Conservation (phyloP, 192 early-diverging fungal species). For the Coemansia sp. region DNA sequence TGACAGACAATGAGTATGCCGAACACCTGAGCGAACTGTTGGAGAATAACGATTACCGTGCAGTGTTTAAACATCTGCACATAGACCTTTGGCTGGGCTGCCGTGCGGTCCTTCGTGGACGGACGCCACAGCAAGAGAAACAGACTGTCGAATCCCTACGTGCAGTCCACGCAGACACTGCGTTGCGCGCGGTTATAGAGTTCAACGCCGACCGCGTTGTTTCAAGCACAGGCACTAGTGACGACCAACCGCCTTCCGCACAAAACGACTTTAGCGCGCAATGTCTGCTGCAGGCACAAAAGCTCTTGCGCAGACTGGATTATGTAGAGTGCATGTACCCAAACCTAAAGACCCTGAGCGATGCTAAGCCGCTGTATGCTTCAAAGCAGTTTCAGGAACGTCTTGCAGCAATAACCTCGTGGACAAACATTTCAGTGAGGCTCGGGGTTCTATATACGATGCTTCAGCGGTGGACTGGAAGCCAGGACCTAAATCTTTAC, state of each 20-base stretch:
- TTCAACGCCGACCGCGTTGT: constrained; percentile 57
- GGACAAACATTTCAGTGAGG: constrained; percentile 70
- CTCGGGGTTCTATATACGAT: constrained; percentile 72
- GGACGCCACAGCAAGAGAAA: constrained; percentile 65
- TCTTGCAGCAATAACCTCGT: constrained; percentile 72
- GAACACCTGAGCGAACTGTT: constrained; percentile 25
- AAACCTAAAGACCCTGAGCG: constrained; percentile 60
- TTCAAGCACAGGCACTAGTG: background rate
- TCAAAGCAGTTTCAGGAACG: constrained; percentile 66
- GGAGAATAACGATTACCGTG: constrained; percentile 41
- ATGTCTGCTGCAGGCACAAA: constrained; percentile 63
- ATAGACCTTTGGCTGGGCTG: constrained; percentile 74
- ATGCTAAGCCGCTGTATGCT: constrained; percentile 69
- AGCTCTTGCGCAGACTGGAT: constrained; percentile 74
- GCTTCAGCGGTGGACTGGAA: constrained; percentile 82
- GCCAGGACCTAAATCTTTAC: constrained; percentile 45
- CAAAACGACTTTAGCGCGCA: constrained; percentile 32
- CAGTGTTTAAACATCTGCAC: constrained; percentile 52
- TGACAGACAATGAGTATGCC: constrained; percentile 31
- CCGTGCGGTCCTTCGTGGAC: constrained; percentile 63
- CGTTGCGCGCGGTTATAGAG: constrained; percentile 60
- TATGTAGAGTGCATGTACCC: constrained; percentile 78
- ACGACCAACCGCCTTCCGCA: background rate
- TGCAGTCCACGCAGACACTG: constrained; percentile 28
- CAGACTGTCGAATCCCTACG: constrained; percentile 66